A percentile compares a stretch with the other conserved stretches of the same genome.
Evolutionary conservation across 768 basidiomycete species (phyloP).

Genomic region (Mycena vitilis): DNA sequence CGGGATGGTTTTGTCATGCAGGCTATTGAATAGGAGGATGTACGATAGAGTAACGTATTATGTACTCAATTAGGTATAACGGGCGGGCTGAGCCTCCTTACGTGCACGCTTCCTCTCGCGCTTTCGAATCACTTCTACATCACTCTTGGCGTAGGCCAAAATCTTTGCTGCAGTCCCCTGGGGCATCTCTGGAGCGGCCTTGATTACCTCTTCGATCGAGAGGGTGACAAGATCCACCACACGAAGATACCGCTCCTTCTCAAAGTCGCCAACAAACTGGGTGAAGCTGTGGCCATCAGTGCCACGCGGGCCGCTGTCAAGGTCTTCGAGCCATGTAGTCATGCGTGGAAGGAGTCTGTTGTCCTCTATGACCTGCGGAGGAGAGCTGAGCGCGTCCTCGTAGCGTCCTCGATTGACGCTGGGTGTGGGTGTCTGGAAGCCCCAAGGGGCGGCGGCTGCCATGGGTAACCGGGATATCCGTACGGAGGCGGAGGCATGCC

Average conservation of each 20-base stretch:
- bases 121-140: not conserved
- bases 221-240: not conserved
- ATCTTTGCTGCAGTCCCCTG: constrained; percentile 6
- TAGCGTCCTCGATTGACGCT: not conserved
- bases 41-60: no score
- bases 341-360: constrained; percentile 8
- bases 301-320: not conserved
- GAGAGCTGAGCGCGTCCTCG: not conserved
- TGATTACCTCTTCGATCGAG: not conserved
- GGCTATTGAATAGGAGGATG: constrained; percentile 5
- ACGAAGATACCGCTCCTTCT: constrained; percentile 14
- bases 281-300: not conserved
- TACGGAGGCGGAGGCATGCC: not conserved
- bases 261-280: constrained; percentile 1
- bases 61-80: no score
- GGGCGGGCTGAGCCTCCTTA: not conserved
- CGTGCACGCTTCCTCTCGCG: constrained; percentile 6
- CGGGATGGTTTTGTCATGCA: constrained; percentile 39
- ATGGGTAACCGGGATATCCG: not conserved
- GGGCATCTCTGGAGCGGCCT: not conserved
- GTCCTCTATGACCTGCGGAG: not conserved
- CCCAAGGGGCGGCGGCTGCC: not conserved
- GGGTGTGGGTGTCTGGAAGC: constrained; percentile 9
- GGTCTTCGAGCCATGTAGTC: not conserved
- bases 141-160: not conserved